Evolutionary conservation across 2,329 filamentous ascomycete species (phyloP).

Genomic region (Aspergillus sclerotialis): DNA sequence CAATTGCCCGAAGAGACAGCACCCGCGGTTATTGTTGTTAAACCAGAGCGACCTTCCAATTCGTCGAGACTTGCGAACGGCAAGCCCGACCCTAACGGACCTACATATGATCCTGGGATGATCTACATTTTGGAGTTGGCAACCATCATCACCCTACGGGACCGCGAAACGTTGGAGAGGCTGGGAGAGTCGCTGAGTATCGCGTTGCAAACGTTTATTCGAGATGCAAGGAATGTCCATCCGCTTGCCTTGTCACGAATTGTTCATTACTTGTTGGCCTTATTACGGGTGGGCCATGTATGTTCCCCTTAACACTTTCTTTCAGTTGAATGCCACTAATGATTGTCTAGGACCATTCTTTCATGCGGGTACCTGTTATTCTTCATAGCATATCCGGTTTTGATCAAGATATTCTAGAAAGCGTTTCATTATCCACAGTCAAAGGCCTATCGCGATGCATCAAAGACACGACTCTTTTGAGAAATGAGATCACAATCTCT

Average conservation of each 20-base stretch:
- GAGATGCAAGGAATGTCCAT: conserved; percentile 73
- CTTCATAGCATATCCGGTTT: conserved; percentile 88
- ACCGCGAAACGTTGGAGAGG: conserved; percentile 62
- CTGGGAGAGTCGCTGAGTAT: conserved; percentile 76
- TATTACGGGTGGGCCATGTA: conserved; percentile 81
- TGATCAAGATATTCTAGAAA: conserved; percentile 67
- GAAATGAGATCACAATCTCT: conserved; percentile 90
- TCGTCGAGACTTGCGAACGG: conserved; percentile 53
- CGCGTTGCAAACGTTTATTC: conserved; percentile 70
- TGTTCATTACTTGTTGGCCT: conserved; percentile 75
- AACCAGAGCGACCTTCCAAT: conserved; percentile 67
- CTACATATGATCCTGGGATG: conserved; percentile 74
- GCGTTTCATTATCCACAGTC: conserved; percentile 67
- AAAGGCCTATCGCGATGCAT: conserved; percentile 76
- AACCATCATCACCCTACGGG: conserved; percentile 71
- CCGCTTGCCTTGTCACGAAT: conserved; percentile 75
- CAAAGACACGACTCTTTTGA: conserved; percentile 65
- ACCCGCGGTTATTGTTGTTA: conserved; percentile 78
- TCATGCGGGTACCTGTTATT: conserved; percentile 83
- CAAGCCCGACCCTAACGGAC: conserved; percentile 48
- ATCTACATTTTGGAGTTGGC: conserved; percentile 89
- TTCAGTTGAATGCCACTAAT: conserved; percentile 7
- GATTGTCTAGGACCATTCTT: conserved; percentile 65
- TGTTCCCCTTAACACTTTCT: conserved; percentile 23
- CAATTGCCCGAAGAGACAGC: conserved; percentile 82